Evolutionary conservation across 1,139 yeast genomes (phyloP), one percentile per base, ranked within the genome.

Genomic region (Kodamaea ohmeri): DNA sequence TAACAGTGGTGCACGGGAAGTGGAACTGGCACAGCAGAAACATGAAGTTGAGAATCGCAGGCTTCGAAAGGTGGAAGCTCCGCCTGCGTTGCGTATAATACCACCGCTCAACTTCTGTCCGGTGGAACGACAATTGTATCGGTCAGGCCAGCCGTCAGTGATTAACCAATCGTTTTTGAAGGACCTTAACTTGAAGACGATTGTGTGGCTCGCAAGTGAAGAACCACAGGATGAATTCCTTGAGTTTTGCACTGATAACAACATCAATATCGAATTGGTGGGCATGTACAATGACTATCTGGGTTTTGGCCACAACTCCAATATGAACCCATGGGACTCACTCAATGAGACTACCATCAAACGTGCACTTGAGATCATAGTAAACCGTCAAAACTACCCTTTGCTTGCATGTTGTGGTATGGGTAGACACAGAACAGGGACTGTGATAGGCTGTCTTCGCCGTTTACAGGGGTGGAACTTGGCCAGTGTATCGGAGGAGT

Each of bases 341-440:
- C 69, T 92, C 32, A 85, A 89, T 21, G 96, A 89, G 53, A 72
- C 77, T 27, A 81, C 95, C 21, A 89, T 90, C 35, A 77, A 78
- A 24, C 81, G 78, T 45, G 95, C 97, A 0, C 65, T 90, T 45
- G 86, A 83, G 47, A 71, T 88, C 32, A 82, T 90, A 25, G 76
- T 83, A 38, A 76, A 86, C 51, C 73, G 72, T 46, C 72, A 76
- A n/a, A 78, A 82, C 55, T 86, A 87, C 52, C 97, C 98, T 0
- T 52, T 90, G 45, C 65, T 92, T 36, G 92, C 89, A 6, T 90
- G 97, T 60, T 92, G 97, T 55, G 96, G 97, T 9, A 90, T 90
- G 97, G 98, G 98, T 0, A 70, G 97, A 49, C 97, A 92, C 59
- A 73, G 97, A 44, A 89, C 97, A 0, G 98, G 98, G 0, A 89